These are phyloP conservation scores for Saksenaea vasiformis DNA, from an alignment of 371 early-diverging fungal species.

Conservation along the genomic window DNA sequence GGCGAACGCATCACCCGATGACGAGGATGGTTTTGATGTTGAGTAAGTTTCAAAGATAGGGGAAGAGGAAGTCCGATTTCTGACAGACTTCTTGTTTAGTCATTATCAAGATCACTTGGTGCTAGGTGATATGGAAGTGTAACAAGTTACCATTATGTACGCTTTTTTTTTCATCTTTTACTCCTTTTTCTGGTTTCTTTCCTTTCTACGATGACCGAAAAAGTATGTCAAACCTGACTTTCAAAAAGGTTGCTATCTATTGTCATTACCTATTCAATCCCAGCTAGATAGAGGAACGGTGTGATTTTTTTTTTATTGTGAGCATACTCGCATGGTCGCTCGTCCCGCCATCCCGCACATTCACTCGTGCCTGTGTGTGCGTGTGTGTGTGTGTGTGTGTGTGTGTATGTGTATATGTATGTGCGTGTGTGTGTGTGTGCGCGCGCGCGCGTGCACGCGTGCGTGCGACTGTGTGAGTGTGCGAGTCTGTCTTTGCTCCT, in stretches of 20 bases:
- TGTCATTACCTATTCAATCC: not conserved
- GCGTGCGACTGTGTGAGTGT: not conserved
- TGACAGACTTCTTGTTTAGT: slow-evolving; percentile 14
- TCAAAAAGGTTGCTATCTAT: not conserved
- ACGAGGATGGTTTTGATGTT: slow-evolving; percentile 26
- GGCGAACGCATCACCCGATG: slow-evolving; percentile 33
- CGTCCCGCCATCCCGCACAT: not conserved
- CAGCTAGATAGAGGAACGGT: not conserved
- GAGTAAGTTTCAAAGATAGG: slow-evolving; percentile 15
- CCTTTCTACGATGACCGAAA: not conserved
- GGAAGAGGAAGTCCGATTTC: slow-evolving; percentile 1
- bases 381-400: not conserved
- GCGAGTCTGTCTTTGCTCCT: not conserved
- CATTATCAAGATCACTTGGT: slow-evolving; percentile 39
- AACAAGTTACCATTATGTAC: slow-evolving; percentile 12
- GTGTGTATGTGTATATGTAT: not conserved
- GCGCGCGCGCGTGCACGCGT: not conserved
- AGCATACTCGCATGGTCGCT: not conserved
- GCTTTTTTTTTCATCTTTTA: slow-evolving; percentile 5
- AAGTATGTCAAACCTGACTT: not conserved
- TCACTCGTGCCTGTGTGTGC: not conserved
- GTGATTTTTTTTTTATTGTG: not conserved
- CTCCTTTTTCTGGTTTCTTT: not conserved
- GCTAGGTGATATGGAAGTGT: slow-evolving; percentile 49
- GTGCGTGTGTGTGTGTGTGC: not conserved